Base-by-base conservation (phyloP, 2,329 filamentous ascomycete genomes). In the Fusarium scirpi region DNA sequence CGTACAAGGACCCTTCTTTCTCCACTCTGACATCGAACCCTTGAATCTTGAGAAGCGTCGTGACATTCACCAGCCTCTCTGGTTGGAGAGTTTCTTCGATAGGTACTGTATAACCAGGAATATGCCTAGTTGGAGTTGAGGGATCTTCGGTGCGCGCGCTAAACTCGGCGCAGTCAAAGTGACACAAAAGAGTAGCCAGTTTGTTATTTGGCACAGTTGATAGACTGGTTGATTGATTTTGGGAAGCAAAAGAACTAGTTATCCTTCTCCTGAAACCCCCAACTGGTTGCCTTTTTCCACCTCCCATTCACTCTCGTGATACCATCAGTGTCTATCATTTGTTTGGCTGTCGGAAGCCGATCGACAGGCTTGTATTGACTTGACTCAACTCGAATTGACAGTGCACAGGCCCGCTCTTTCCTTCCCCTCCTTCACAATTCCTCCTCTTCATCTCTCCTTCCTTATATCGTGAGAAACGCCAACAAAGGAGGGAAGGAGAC, bases 111-210 rank as follows among this genome's bases (percentile, higher is more conserved):
- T 63, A 54, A 29, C 44, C 43, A 64, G 41, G 22, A 55, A 56
- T 24, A 64, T 29, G 44, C 34, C 58, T 53, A 38, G 20, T 53
- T 20, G 12, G 32, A 40, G 47, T 30, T 47, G 64, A 48, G 51
- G 62, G 63, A 61, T 69, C 51, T 38, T 58, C 65, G 27, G 20
- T 52, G 61, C 66, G 64, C 65, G 68, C 68, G 68, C 68, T 69
- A 71, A 71, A 44, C 68, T 71, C 68, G 64, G 58, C 41, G 41
- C 41, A 24, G 44, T 32, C 44, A 32, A 49, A 13, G 30, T 45
- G 62, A 55, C 48, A 13, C 7, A 65, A 65, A 66, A 49, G 38
- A 49, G n/a, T 12, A 12, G n/a, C 18, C 43, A 61, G 6, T 4
- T 43, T 54, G 27, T 4, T 24, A 12, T n/a, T 18, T 20, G 15